Base-by-base conservation (phyloP, 1,139 yeast species). In the Blastobotrys buckinghamii region DNA sequence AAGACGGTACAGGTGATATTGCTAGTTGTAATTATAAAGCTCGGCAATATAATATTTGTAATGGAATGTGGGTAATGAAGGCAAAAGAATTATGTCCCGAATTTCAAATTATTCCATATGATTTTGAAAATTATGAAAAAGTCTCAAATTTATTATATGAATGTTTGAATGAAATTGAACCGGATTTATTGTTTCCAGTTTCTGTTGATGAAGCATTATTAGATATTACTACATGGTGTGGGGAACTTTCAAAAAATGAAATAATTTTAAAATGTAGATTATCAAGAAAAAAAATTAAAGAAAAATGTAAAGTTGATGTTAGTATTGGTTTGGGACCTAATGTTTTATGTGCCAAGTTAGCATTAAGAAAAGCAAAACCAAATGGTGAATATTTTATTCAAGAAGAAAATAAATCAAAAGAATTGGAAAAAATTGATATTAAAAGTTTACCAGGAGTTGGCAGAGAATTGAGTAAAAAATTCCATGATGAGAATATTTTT, bases 11-110 rank as follows among this genome's bases (percentile, higher is more conserved):
- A 19, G 73, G 83, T 3, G 98, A 92, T 64, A 73, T 92, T n/a
- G 94, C 97, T 0, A 85, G 95, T 54, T 89, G 97, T 62, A 92
- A 90, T 62, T 92, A 92, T 62, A 81, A 76, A 9, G 96, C 97
- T 0, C 73, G 97, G 32, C 64, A 70, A 33, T 72, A 54, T 54
- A 97, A 97, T 0, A 80, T 92, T 2, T 71, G 64, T 41, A 90
- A 92, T 64, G 97, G 97, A 0, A 85, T 84, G 95, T 90, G 97
- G 97, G 75, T 86, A 1, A 69, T 78, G 1, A 60, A 70, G 6
- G 97, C 97, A 0, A 71, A 67, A 52, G 63, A 66, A 39, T 53
- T 77, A 37, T 86, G 97, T 58, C 94, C 96, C 0, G 70, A 76
- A 2, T 64, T 90, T 35, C 66, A 76, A 1, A 70, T 78, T 16